phyloP scores from a whole-genome alignment of 768 basidiomycete genomes.

The Boletus sp. region DNA sequence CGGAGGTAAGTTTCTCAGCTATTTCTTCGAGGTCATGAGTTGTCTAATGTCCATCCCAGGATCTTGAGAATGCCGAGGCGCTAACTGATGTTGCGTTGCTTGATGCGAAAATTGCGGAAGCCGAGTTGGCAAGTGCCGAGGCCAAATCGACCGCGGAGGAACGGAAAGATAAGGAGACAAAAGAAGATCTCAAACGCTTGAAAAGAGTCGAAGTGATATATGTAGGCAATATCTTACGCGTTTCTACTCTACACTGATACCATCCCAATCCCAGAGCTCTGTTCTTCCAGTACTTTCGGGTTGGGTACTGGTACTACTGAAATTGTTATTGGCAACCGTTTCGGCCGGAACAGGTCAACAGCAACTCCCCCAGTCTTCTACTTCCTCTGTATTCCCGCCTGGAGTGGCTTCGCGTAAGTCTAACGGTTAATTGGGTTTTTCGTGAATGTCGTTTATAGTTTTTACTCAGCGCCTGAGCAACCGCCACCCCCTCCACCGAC shows the following conservation, averaged over 20 bases:
- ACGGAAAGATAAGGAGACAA: conserved; percentile 63
- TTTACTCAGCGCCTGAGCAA: conserved; percentile 54
- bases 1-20: conserved; percentile 34
- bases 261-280: conserved; percentile 53
- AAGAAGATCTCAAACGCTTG: conserved; percentile 81
- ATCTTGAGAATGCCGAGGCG: conserved; percentile 59
- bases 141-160: conserved; percentile 52
- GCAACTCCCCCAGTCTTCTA: conserved; percentile 64
- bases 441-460: conserved; percentile 2
- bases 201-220: conserved; percentile 92
- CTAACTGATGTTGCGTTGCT: conserved; percentile 70
- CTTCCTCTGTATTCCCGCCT: conserved; percentile 70
- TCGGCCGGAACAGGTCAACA: conserved; percentile 64
- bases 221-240: conserved; percentile 46
- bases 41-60: conserved; percentile 36
- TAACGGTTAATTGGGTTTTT: background rate
- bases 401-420: conserved; percentile 63
- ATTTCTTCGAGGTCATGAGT: background rate
- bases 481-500: conserved; percentile 66
- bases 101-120: conserved; percentile 73
- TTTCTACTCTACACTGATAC: background rate
- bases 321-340: conserved; percentile 89
- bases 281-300: conserved; percentile 82
- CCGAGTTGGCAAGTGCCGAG: conserved; percentile 47
- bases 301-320: conserved; percentile 91